Conservation (phyloP, 169 alveolate genomes). For the Eimeria mitis region DNA sequence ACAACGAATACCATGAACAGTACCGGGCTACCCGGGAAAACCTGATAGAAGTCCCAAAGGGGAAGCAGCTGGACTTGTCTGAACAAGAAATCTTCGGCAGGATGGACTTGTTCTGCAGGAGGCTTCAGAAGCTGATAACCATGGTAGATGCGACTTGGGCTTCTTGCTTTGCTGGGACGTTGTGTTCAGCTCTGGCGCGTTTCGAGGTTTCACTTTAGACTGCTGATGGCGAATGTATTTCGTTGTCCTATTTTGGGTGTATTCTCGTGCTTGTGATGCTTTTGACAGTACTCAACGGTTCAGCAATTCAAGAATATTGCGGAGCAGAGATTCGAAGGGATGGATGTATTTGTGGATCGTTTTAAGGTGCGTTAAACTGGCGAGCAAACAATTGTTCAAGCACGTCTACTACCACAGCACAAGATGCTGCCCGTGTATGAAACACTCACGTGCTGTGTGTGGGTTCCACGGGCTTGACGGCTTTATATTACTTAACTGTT, state of each 20-base stretch:
- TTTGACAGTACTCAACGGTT: constrained; percentile 93
- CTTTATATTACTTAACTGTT: background rate
- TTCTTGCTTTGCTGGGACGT: background rate
- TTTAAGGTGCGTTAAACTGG: constrained; percentile 88
- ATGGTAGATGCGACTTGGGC: constrained; percentile 80
- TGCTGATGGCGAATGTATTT: too few species aligned
- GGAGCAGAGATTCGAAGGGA: constrained; percentile 96
- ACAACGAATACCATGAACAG: constrained; percentile 96
- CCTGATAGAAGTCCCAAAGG: constrained; percentile 95
- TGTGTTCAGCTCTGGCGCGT: background rate
- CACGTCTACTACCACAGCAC: background rate
- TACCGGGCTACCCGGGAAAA: constrained; percentile 94
- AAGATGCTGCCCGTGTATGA: background rate
- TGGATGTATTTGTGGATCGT: constrained; percentile 93
- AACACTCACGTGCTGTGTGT: background rate
- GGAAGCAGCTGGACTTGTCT: constrained; percentile 97
- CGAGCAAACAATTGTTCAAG: background rate
- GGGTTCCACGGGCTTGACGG: background rate
- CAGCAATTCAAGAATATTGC: constrained; percentile 95
- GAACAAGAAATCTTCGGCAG: constrained; percentile 98
- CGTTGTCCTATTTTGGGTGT: background rate
- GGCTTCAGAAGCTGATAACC: constrained; percentile 97
- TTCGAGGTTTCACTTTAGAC: background rate
- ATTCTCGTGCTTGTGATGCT: background rate
- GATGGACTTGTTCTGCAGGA: constrained; percentile 97